phyloP scores from a whole-genome alignment of 441 rosid genomes.

The Aleurites moluccanus region DNA sequence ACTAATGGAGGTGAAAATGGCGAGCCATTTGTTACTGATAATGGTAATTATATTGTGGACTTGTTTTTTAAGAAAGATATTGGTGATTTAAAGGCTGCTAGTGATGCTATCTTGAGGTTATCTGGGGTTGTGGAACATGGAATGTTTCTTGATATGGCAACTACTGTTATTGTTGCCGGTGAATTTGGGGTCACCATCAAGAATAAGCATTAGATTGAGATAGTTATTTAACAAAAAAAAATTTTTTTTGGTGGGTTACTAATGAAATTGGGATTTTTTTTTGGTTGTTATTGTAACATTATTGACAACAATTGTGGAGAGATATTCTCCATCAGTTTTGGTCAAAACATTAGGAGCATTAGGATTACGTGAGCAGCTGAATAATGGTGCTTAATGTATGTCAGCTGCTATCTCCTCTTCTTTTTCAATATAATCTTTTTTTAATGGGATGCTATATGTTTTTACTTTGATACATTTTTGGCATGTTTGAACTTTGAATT shows the following conservation, averaged over 20 bases:
- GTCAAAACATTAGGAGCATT: background rate
- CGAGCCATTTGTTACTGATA: constrained; percentile 73
- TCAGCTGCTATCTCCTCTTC: constrained; percentile 13
- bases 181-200: constrained; percentile 68
- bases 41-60: constrained; percentile 78
- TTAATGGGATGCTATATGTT: background rate
- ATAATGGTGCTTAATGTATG: constrained; percentile 3
- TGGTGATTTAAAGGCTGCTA: constrained; percentile 70
- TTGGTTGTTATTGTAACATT: background rate
- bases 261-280: constrained; percentile 10
- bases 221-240: constrained; percentile 1
- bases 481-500: background rate
- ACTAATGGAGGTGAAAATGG: constrained; percentile 34
- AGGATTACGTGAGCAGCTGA: constrained; percentile 14
- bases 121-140: constrained; percentile 94
- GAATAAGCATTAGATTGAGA: constrained; percentile 36
- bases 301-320: background rate
- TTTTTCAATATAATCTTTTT: constrained; percentile 6
- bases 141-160: constrained; percentile 91
- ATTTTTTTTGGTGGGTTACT: background rate
- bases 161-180: constrained; percentile 86
- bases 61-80: constrained; percentile 65
- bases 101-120: constrained; percentile 75
- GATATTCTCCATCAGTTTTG: background rate
- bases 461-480: background rate